These are phyloP conservation scores for Eustoma russellianum DNA, from an alignment of 257 asterid species.

Conservation along the genomic window DNA sequence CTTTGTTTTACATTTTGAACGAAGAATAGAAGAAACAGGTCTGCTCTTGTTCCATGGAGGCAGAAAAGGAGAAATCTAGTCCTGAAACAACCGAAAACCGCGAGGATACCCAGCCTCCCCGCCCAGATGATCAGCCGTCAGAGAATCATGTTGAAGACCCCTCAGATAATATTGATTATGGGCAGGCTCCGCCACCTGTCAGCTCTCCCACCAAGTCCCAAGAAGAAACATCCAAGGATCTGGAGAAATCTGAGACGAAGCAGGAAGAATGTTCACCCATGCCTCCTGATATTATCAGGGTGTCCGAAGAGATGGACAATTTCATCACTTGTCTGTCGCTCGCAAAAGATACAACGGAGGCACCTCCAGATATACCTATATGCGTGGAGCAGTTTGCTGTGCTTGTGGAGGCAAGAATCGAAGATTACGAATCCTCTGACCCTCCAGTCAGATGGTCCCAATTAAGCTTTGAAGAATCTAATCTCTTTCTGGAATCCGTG, in stretches of 20 bases:
- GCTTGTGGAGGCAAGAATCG: slow-evolving; percentile 58
- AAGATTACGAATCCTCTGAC: slow-evolving; percentile 32
- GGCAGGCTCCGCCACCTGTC: slow-evolving; percentile 1
- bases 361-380: slow-evolving; percentile 44
- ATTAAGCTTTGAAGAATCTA: slow-evolving; percentile 37
- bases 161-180: slow-evolving; percentile 1
- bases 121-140: background rate
- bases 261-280: slow-evolving; percentile 21
- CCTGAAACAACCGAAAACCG: slow-evolving; percentile 15
- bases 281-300: slow-evolving; percentile 62
- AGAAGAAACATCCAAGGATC: slow-evolving; percentile 1
- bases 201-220: slow-evolving; percentile 4
- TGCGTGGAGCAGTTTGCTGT: slow-evolving; percentile 56
- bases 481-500: slow-evolving; percentile 31
- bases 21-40: background rate
- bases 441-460: slow-evolving; percentile 39
- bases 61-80: slow-evolving; percentile 34
- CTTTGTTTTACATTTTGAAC: background rate
- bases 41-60: slow-evolving; percentile 21
- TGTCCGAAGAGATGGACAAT: slow-evolving; percentile 50
- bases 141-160: slow-evolving; percentile 1
- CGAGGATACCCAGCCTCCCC: slow-evolving; percentile 1
- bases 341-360: slow-evolving; percentile 12
- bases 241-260: slow-evolving; percentile 2
- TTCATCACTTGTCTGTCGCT: slow-evolving; percentile 32